Evolutionary conservation across 2,329 filamentous ascomycete species (phyloP).

Genomic region (Colletotrichum sp.): DNA sequence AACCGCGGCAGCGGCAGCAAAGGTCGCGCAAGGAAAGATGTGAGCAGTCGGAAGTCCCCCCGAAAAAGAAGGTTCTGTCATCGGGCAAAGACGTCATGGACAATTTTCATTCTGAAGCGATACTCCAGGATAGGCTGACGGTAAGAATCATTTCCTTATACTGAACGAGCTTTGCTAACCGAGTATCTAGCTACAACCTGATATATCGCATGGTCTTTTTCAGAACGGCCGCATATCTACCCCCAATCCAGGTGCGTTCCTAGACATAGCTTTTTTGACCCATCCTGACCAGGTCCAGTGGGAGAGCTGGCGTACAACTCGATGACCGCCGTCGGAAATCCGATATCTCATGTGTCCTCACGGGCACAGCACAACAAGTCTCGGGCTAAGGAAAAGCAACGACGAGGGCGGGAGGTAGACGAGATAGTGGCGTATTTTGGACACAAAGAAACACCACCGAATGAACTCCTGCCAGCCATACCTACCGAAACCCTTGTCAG

Average conservation of each 20-base stretch:
- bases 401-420: constrained; percentile 36
- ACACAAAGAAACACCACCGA: neutral
- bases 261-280: neutral
- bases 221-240: constrained; percentile 39
- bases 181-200: constrained; percentile 37
- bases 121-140: constrained; percentile 46
- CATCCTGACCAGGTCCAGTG: neutral
- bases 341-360: neutral
- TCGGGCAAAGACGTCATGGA: constrained; percentile 55
- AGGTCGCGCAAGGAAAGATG: constrained; percentile 27
- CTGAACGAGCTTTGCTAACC: neutral
- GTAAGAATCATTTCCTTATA: constrained; percentile 26
- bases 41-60: constrained; percentile 20
- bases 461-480: too few relatives aligned
- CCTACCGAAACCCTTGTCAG: too few relatives aligned
- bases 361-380: constrained; percentile 21
- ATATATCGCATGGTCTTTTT: constrained; percentile 47
- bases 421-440: constrained; percentile 42
- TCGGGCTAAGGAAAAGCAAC: constrained; percentile 27
- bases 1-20: constrained; percentile 6
- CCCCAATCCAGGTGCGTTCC: constrained; percentile 32
- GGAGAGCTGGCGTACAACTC: constrained; percentile 17
- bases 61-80: constrained; percentile 28
- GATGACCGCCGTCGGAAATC: constrained; percentile 11
- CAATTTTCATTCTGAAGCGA: constrained; percentile 60